Evolutionary conservation across 768 basidiomycete species (phyloP).

Genomic region (Hericium alpestre): DNA sequence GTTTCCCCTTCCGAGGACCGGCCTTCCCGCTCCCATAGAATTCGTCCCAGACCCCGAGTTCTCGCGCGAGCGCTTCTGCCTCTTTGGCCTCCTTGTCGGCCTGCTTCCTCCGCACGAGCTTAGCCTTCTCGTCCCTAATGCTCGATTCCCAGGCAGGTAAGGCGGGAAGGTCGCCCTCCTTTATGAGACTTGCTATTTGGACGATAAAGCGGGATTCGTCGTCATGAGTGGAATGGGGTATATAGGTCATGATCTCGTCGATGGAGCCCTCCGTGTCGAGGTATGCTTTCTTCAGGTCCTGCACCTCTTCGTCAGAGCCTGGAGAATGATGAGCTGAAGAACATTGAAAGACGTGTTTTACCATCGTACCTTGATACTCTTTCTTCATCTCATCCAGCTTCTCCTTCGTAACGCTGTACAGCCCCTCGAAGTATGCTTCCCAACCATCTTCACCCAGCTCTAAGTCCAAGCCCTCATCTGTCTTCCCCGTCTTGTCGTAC

Average conservation of each 20-base stretch:
- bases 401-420: constrained; percentile 78
- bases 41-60: constrained; percentile 90
- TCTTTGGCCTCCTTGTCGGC: constrained; percentile 73
- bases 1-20: constrained; percentile 45
- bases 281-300: constrained; percentile 74
- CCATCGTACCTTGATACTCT: constrained; percentile 73
- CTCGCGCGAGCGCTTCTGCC: constrained; percentile 75
- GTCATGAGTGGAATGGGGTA: constrained; percentile 74
- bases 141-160: constrained; percentile 57
- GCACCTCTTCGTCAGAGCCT: constrained; percentile 81
- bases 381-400: constrained; percentile 90
- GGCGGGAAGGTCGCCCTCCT: constrained; percentile 42
- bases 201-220: constrained; percentile 82
- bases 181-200: constrained; percentile 57
- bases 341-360: background rate
- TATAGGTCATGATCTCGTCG: constrained; percentile 69
- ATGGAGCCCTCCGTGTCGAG: constrained; percentile 61
- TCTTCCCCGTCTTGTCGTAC: constrained; percentile 82
- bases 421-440: constrained; percentile 88
- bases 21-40: constrained; percentile 74
- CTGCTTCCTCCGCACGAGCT: constrained; percentile 60
- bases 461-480: constrained; percentile 66
- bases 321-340: constrained; percentile 1
- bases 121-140: constrained; percentile 72
- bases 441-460: constrained; percentile 76